phyloP scores from a whole-genome alignment of 116 monocot species.

The Zostera marina region DNA sequence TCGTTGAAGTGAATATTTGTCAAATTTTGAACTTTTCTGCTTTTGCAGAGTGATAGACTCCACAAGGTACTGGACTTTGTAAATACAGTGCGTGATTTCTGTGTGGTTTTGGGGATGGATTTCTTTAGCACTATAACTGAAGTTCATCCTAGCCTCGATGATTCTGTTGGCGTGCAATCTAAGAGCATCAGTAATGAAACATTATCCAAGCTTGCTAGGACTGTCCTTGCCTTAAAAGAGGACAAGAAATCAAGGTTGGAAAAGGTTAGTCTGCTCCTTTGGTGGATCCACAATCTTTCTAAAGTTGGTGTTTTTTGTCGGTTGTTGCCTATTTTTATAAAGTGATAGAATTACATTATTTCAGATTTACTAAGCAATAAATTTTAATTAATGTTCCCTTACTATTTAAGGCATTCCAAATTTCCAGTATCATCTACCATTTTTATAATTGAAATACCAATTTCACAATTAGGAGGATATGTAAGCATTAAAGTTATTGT shows the following conservation, averaged over 20 bases:
- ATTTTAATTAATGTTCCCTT: not conserved
- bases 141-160: constrained; percentile 79
- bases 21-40: constrained; percentile 1
- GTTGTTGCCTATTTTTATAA: not conserved
- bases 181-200: constrained; percentile 93
- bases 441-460: too few species aligned
- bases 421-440: too few species aligned
- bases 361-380: not conserved
- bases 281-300: too few species aligned
- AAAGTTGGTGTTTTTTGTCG: not conserved
- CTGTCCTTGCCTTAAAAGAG: constrained; percentile 45
- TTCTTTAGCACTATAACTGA: constrained; percentile 72
- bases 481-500: too few species aligned
- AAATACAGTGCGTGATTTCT: constrained; percentile 70
- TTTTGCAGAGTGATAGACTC: constrained; percentile 68
- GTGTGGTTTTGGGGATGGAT: constrained; percentile 87
- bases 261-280: constrained; percentile 36
- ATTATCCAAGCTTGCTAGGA: constrained; percentile 52
- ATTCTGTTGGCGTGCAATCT: constrained; percentile 55
- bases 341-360: not conserved
- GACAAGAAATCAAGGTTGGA: constrained; percentile 61
- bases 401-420: not conserved
- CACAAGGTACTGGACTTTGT: constrained; percentile 74
- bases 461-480: too few species aligned
- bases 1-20: constrained; percentile 1